Evolutionary conservation across 257 asterid genomes (phyloP), one percentile per base, ranked within the genome.

Genomic region (Scutellaria minor): DNA sequence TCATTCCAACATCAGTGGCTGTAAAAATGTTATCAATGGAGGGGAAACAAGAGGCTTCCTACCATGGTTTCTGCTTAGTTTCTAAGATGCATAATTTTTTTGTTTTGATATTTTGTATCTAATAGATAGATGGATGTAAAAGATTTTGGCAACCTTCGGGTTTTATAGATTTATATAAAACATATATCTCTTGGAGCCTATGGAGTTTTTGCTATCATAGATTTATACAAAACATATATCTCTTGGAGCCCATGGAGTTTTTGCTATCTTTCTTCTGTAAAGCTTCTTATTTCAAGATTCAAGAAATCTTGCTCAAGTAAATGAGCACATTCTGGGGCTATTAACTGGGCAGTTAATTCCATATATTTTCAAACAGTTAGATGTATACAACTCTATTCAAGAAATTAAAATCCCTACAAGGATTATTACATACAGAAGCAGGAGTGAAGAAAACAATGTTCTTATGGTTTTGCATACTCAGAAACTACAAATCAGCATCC

Each of bases 401-500:
- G 22, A 35, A 58, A 46, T 31, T 6, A 51, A 31, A 53, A 66
- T 10, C 50, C 20, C 12, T n/a, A 18, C 50, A 39, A 37, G 45
- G 46, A 48, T 47, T 65, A 35, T 14, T 65, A 45, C 52, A 27
- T 55, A 45, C 10, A 5, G 2, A 6, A 44, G 5, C 18, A 1
- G 1, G 37, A 31, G 37, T 31, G 5, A 2, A 31, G 37, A 31
- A 14, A 47, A 13, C 68, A 6, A 7, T 69, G 41, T 58, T 56
- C 37, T 7, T 42, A 8, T 35, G 46, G 53, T 64, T 51, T 13
- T 15, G 60, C 42, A 71, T 9, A 59, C 37, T 8, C 7, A 8
- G 5, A 31, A 31, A 51, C 59, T 41, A 56, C 9, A 84, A 70
- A 83, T 88, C 96, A 12, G 91, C 91, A 66, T 84, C 92, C 88